Conservation (phyloP, 495 filamentous ascomycete species). For the Penicillium cinerascens region DNA sequence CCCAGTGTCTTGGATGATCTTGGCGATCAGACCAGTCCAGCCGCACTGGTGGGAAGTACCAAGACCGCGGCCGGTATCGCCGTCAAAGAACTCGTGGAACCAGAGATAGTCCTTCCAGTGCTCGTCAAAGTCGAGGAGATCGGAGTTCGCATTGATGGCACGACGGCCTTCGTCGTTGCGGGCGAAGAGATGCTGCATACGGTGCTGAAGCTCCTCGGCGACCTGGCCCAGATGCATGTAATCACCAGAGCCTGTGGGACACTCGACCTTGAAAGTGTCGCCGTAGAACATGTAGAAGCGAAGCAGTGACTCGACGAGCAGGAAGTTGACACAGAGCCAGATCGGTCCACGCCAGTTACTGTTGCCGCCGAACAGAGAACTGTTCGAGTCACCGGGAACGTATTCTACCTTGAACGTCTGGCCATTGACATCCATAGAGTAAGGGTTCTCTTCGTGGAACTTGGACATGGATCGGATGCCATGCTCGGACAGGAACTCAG, state of each 20-base stretch:
- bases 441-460: slow-evolving; percentile 83
- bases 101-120: slow-evolving; percentile 91
- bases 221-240: slow-evolving; percentile 95
- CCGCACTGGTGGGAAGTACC: slow-evolving; percentile 94
- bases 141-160: slow-evolving; percentile 77
- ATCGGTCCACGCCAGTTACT: slow-evolving; percentile 95
- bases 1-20: slow-evolving; percentile 97
- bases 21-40: slow-evolving; percentile 95
- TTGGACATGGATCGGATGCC: slow-evolving; percentile 95
- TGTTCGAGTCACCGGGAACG: slow-evolving; percentile 91
- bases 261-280: slow-evolving; percentile 81
- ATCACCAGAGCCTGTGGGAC: slow-evolving; percentile 88
- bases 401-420: slow-evolving; percentile 87
- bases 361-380: slow-evolving; percentile 90
- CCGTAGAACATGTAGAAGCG: slow-evolving; percentile 96
- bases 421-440: slow-evolving; percentile 93
- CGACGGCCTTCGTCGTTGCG: slow-evolving; percentile 78
- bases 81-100: slow-evolving; percentile 98
- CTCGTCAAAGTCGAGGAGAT: slow-evolving; percentile 82
- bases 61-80: slow-evolving; percentile 81
- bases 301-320: slow-evolving; percentile 86
- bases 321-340: slow-evolving; percentile 94
- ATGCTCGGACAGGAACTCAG: slow-evolving; percentile 85
- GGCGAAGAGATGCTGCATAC: slow-evolving; percentile 86
- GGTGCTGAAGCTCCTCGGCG: slow-evolving; percentile 94